Evolutionary conservation across 1,284 basidiomycete species (phyloP).

Genomic region (Sanghuangporus sanghuang): DNA sequence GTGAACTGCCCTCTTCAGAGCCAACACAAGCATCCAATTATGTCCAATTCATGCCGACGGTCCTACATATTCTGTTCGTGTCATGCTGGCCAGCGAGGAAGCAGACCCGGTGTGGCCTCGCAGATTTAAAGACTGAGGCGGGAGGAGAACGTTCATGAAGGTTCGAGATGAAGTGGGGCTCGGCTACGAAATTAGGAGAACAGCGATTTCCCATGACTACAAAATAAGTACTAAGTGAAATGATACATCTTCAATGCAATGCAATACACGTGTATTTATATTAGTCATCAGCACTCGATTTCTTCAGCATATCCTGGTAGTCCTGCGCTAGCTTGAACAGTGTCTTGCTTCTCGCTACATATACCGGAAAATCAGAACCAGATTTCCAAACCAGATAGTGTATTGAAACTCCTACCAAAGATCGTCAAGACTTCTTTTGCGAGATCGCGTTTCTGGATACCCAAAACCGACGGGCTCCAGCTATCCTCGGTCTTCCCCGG

Average conservation of each 20-base stretch:
- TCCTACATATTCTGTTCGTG: not conserved
- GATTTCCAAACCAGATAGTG: not conserved
- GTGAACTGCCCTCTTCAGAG: no score
- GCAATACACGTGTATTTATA: not conserved
- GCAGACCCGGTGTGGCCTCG: not conserved
- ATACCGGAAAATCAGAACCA: not conserved
- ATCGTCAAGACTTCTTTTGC: conserved; percentile 72
- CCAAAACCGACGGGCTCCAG: conserved; percentile 66
- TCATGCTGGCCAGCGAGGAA: not conserved
- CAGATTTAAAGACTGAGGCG: not conserved
- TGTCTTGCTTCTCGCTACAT: conserved; percentile 24
- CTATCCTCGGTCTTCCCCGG: conserved; percentile 51
- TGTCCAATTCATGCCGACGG: not conserved
- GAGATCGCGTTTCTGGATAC: conserved; percentile 72
- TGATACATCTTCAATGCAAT: not conserved
- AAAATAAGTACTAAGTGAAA: not conserved
- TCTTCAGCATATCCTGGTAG: conserved; percentile 29
- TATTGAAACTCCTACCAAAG: conserved; percentile 49
- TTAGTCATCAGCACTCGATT: conserved; percentile 18
- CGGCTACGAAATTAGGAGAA: not conserved
- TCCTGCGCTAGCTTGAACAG: conserved; percentile 29
- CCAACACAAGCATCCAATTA: no score
- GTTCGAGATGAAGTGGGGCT: not conserved
- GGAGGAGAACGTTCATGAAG: not conserved
- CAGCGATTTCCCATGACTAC: not conserved